These are phyloP conservation scores for Metschnikowia borealis DNA, from an alignment of 805 yeast species.

Conservation along the genomic window DNA sequence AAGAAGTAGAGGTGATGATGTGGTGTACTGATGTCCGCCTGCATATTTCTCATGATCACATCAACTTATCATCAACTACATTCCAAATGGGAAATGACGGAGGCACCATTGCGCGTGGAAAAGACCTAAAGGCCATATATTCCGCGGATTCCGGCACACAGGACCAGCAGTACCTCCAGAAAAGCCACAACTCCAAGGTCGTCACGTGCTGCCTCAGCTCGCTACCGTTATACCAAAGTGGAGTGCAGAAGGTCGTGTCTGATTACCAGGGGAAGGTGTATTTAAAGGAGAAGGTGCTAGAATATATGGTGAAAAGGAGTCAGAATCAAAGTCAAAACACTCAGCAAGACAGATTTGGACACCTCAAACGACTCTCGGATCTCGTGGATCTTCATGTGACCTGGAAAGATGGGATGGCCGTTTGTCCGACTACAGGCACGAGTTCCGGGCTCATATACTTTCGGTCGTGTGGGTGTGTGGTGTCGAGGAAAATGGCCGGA, in stretches of 20 bases:
- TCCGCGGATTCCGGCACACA: constrained; percentile 14
- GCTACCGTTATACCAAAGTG: constrained; percentile 33
- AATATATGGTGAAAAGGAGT: constrained; percentile 42
- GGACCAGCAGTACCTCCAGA: constrained; percentile 12
- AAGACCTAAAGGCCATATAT: constrained; percentile 41
- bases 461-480: constrained; percentile 39
- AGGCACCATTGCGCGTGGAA: constrained; percentile 62
- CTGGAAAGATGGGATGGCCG: constrained; percentile 15
- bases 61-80: too few species aligned
- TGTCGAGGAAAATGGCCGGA: constrained; percentile 17
- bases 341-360: neutral
- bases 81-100: constrained; percentile 52
- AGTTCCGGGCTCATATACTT: constrained; percentile 24
- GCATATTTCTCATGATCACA: too few species aligned
- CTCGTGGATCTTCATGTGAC: constrained; percentile 11
- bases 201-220: constrained; percentile 47
- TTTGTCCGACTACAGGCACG: constrained; percentile 32
- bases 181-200: constrained; percentile 31
- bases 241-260: constrained; percentile 49
- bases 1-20: too few species aligned
- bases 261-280: constrained; percentile 66
- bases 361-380: constrained; percentile 14
- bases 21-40: too few species aligned
- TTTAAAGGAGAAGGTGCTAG: constrained; percentile 60
- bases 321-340: constrained; percentile 13